Evolutionary conservation across 192 early-diverging fungal species (phyloP), one percentile per base, ranked within the genome.

Genomic region (Rhizophagus clarus): DNA sequence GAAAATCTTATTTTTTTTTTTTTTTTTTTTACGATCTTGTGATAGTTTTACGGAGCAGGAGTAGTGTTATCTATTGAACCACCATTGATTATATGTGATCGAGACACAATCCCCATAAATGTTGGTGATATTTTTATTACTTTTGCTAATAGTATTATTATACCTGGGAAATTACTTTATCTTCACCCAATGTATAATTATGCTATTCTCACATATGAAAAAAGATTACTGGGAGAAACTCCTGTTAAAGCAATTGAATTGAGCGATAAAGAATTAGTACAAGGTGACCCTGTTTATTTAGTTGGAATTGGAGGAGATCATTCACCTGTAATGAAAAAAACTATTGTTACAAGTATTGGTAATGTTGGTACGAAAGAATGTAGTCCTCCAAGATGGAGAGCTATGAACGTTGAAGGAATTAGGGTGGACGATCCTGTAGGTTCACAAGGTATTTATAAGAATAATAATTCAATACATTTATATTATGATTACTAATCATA

Each of bases 161-260:
- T 99, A 76, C 96, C 96, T 0, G 97, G 90, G 24, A 91, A 90
- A 76, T 84, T 97, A 61, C 79, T 92, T 8, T 96, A 94, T 77
- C 68, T 95, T 60, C 97, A 99, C 74, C 97, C 96, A 1, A 91
- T 92, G 1, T 93, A 96, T 80, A 97, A 96, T 87, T 94, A 94
- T 87, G 91, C 92, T 2, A 88, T 99, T 45, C 42, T 99, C 14
- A 89, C 90, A 42, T 99, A 95, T 80, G 93, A 99, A 68, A 88
- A 94, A 29, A 79, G 72, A 15, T 84, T 93, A 9, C 81, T 97
- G 71, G 96, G 93, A 24, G 82, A 90, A 10, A 96, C 94, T 10
- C 92, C 95, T 20, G 90, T 97, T 14, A 79, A 83, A 40, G 81
- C 90, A 5, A 87, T 90, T 4, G 83, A 85, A 29, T 84, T 96